A percentile compares a stretch with the other conserved stretches of the same genome.
Evolutionary conservation across 345 rosid genomes (phyloP).

Genomic region (Chamaenerion angustifolium): DNA sequence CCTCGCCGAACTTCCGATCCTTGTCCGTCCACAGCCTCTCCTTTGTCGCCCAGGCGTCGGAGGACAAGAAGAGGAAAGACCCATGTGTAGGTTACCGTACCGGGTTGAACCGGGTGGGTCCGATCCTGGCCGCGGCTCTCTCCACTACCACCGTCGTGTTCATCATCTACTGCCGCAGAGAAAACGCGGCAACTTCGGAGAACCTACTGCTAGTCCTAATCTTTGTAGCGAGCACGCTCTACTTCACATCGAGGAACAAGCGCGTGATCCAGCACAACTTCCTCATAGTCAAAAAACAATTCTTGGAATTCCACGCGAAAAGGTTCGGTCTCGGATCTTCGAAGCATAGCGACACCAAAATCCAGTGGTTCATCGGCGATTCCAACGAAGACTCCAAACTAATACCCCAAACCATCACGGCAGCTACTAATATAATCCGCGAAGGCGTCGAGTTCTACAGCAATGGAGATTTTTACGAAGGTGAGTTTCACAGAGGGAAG

Average conservation of each 20-base stretch:
- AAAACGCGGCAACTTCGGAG: conserved; percentile 40
- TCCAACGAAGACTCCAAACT: not conserved
- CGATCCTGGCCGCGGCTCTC: conserved; percentile 32
- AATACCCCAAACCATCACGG: too few species aligned
- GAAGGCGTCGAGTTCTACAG: conserved; percentile 77
- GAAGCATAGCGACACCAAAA: conserved; percentile 28
- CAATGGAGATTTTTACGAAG: conserved; percentile 87
- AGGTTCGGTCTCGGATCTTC: conserved; percentile 19
- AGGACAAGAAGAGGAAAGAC: conserved; percentile 1
- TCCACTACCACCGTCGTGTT: conserved; percentile 26
- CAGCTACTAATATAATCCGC: conserved; percentile 12
- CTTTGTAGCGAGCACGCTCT: conserved; percentile 62
- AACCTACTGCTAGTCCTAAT: conserved; percentile 55
- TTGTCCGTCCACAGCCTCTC: conserved; percentile 63
- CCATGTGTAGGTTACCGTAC: conserved; percentile 9
- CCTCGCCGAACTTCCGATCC: conserved; percentile 70
- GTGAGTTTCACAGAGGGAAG: conserved; percentile 70
- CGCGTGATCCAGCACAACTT: conserved; percentile 40
- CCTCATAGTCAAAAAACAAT: conserved; percentile 21
- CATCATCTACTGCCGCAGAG: conserved; percentile 25
- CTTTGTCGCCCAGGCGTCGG: conserved; percentile 18
- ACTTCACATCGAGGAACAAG: conserved; percentile 66
- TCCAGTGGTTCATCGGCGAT: conserved; percentile 82
- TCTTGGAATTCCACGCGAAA: conserved; percentile 28
- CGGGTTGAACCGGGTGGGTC: conserved; percentile 25